Percentiles rank a stretch among this genome's conserved stretches.
Evolutionary conservation across 352 stramenopile species (phyloP).

Genomic region (Pythium vanterpoolii): DNA sequence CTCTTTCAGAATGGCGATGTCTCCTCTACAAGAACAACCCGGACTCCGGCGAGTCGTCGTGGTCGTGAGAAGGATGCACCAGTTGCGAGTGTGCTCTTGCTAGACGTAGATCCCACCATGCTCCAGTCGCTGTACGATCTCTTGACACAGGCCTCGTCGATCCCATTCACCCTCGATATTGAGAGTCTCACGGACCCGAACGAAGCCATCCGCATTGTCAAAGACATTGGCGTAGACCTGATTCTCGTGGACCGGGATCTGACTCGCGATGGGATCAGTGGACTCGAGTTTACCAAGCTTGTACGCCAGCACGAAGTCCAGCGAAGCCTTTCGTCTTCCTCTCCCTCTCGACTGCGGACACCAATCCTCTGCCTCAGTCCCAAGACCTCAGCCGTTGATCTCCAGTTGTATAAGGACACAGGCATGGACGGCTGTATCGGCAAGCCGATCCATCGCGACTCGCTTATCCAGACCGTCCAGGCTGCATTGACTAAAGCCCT

Average conservation of each 20-base stretch:
- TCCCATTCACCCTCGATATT: slow-evolving; percentile 31
- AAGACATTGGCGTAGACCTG: slow-evolving; percentile 70
- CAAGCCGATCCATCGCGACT: slow-evolving; percentile 66
- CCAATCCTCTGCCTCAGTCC: slow-evolving; percentile 76
- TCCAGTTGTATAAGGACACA: slow-evolving; percentile 84
- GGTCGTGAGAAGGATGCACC: background rate
- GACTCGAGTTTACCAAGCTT: slow-evolving; percentile 72
- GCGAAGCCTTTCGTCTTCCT: slow-evolving; percentile 29
- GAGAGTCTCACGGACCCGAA: slow-evolving; percentile 56
- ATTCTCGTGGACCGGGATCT: slow-evolving; percentile 77
- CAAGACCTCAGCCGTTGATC: slow-evolving; percentile 56
- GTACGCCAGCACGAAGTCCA: slow-evolving; percentile 80
- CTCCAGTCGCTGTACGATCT: slow-evolving; percentile 37
- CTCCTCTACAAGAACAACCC: background rate
- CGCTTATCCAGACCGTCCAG: slow-evolving; percentile 74
- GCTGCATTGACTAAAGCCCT: slow-evolving; percentile 53
- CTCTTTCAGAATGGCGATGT: slow-evolving; percentile 32
- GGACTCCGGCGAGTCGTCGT: background rate
- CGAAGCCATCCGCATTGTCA: slow-evolving; percentile 47
- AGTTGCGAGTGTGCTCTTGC: slow-evolving; percentile 26
- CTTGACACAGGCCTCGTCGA: slow-evolving; percentile 10
- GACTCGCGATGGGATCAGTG: slow-evolving; percentile 28
- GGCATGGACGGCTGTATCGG: slow-evolving; percentile 91
- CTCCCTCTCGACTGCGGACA: slow-evolving; percentile 24
- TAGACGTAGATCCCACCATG: slow-evolving; percentile 33